Evolutionary conservation across 306 rosid genomes (phyloP).

Genomic region (Trifolium subterraneum): DNA sequence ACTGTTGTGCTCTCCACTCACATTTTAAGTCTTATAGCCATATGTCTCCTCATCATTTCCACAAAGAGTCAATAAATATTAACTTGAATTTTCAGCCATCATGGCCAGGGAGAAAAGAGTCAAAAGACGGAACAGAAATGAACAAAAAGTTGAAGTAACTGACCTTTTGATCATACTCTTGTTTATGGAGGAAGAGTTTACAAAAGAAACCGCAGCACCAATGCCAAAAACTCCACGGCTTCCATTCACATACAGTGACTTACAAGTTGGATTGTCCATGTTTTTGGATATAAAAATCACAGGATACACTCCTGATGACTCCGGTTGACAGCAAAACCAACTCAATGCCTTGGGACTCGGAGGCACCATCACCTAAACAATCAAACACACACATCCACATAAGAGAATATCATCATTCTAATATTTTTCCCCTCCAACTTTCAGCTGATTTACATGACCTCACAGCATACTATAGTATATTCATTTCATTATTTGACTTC

Average conservation of each 20-base stretch:
- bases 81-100: slow-evolving; percentile 11
- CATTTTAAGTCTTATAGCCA: slow-evolving; percentile 13
- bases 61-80: slow-evolving; percentile 9
- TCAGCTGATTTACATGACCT: slow-evolving; percentile 24
- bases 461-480: slow-evolving; percentile 2
- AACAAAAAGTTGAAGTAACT: background rate
- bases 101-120: background rate
- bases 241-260: slow-evolving; percentile 67
- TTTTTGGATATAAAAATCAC: slow-evolving; percentile 73
- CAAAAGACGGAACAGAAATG: background rate
- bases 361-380: slow-evolving; percentile 78
- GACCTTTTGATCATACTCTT: slow-evolving; percentile 60
- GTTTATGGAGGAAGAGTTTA: slow-evolving; percentile 46
- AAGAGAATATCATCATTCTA: slow-evolving; percentile 1
- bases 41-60: slow-evolving; percentile 2
- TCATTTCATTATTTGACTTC: slow-evolving; percentile 14
- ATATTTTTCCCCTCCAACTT: background rate
- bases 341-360: slow-evolving; percentile 80
- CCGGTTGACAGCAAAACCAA: slow-evolving; percentile 85
- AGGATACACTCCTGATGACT: slow-evolving; percentile 69
- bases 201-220: slow-evolving; percentile 76
- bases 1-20: background rate
- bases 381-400: slow-evolving; percentile 35
- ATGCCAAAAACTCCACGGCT: slow-evolving; percentile 77
- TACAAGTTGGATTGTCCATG: slow-evolving; percentile 50